Conservation (phyloP, 208 protist species). For the Trypanosoma grayi region DNA sequence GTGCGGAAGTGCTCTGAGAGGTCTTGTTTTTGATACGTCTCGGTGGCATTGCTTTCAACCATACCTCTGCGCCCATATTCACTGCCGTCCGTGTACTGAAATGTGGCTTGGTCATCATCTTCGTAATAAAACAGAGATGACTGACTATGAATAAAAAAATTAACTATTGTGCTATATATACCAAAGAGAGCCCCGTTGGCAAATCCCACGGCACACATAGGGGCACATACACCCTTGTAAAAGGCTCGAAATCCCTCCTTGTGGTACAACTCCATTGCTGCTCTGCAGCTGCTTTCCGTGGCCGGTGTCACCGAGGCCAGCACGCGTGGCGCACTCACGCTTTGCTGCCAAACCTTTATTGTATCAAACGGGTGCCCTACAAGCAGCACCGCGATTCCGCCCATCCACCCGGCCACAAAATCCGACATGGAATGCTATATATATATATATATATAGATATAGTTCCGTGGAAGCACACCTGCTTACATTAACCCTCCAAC, state of each 20-base stretch:
- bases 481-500: neutral
- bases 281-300: neutral
- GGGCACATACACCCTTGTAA: constrained; percentile 28
- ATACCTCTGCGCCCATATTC: neutral
- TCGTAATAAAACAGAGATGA: constrained; percentile 4
- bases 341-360: constrained; percentile 28
- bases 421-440: constrained; percentile 17
- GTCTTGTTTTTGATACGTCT: constrained; percentile 12
- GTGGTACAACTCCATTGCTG: constrained; percentile 15
- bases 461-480: neutral
- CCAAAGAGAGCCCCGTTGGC: constrained; percentile 23
- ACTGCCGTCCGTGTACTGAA: neutral
- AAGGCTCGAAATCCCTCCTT: constrained; percentile 16
- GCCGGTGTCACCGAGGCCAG: neutral
- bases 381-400: constrained; percentile 24
- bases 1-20: constrained; percentile 26
- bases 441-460: too few relatives aligned
- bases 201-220: constrained; percentile 28
- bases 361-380: constrained; percentile 30
- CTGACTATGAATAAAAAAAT: constrained; percentile 11
- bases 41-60: neutral
- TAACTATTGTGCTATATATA: constrained; percentile 19
- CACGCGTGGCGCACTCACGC: neutral
- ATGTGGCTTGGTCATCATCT: constrained; percentile 3
- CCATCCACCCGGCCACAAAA: constrained; percentile 31